Evolutionary conservation across 495 filamentous ascomycete species (phyloP).

Genomic region (Lasiosphaeriaceae sp.): DNA sequence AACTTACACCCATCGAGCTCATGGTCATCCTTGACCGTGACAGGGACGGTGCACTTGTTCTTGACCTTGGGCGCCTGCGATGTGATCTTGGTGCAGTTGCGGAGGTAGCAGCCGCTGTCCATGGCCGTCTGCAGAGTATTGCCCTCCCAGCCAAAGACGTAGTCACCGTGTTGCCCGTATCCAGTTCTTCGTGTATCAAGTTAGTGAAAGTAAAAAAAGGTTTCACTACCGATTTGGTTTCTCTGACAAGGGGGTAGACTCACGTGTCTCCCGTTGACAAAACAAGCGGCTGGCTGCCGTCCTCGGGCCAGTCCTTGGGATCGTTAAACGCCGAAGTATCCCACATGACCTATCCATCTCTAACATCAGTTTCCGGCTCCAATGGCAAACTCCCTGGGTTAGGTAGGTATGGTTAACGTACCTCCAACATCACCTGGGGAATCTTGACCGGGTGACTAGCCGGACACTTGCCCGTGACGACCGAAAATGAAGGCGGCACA

Average conservation of each 20-base stretch:
- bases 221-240: no score
- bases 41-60: conserved; percentile 33
- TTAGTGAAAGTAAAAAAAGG: not conserved
- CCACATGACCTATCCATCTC: conserved; percentile 20
- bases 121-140: conserved; percentile 39
- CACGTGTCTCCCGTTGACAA: conserved; percentile 38
- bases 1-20: conserved; percentile 39
- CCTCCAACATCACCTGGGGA: conserved; percentile 36
- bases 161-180: conserved; percentile 41
- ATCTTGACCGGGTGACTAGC: conserved; percentile 38
- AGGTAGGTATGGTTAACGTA: not conserved
- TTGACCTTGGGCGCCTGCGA: conserved; percentile 25
- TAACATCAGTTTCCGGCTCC: not conserved
- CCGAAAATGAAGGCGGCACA: conserved; percentile 12
- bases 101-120: conserved; percentile 37
- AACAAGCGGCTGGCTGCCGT: conserved; percentile 39
- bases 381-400: not conserved
- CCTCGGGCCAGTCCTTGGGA: conserved; percentile 36
- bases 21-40: conserved; percentile 30
- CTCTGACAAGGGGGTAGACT: conserved; percentile 8
- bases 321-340: conserved; percentile 38
- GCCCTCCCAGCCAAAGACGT: conserved; percentile 43
- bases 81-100: conserved; percentile 29
- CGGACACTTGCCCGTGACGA: conserved; percentile 28
- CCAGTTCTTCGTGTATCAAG: conserved; percentile 22